phyloP scores from a whole-genome alignment of 768 basidiomycete species.

The Myochromella boudieri region DNA sequence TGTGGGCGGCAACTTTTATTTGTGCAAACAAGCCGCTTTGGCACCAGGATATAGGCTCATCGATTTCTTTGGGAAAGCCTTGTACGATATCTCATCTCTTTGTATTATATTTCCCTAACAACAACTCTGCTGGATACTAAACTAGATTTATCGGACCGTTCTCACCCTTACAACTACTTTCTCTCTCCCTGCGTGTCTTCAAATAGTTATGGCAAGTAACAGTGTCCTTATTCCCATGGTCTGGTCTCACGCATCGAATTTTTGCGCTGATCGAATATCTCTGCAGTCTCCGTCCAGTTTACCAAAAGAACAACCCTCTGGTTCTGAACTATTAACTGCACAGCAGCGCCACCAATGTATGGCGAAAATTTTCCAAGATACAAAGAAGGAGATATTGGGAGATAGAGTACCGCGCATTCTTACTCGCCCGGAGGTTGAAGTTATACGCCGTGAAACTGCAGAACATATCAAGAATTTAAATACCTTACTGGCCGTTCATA shows the following conservation, averaged over 20 bases:
- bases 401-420: conserved; percentile 21
- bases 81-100: conserved; percentile 21
- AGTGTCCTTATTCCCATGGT: neutral
- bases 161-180: no score
- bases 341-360: conserved; percentile 3
- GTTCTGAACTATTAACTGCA: no score
- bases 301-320: no score
- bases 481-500: conserved; percentile 10
- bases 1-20: conserved; percentile 37
- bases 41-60: conserved; percentile 17
- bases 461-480: conserved; percentile 16
- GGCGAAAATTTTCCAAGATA: conserved; percentile 1
- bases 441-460: conserved; percentile 15
- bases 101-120: conserved; percentile 13
- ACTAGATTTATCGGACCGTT: conserved; percentile 1
- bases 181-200: no score
- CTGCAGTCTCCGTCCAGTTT: no score
- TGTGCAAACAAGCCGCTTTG: conserved; percentile 35
- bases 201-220: no score
- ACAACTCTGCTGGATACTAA: neutral
- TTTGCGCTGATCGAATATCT: neutral
- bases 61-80: conserved; percentile 19
- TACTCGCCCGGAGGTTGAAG: conserved; percentile 13
- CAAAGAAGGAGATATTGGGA: conserved; percentile 5
- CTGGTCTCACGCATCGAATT: neutral